phyloP scores from a whole-genome alignment of 768 basidiomycete species.

The Leccinum longicurvipes region DNA sequence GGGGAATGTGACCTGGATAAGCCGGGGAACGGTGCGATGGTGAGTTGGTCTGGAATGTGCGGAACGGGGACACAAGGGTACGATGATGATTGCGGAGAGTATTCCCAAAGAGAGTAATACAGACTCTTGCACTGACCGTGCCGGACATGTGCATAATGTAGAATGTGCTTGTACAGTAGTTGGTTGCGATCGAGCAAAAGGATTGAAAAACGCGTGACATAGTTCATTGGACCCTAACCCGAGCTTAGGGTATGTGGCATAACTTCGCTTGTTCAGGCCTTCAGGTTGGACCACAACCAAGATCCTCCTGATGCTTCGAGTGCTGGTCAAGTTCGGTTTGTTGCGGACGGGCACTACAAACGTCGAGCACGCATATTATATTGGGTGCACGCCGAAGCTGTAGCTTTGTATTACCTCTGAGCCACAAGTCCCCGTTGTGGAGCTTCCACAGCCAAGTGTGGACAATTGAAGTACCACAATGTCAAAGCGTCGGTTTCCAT shows the following conservation, averaged over 20 bases:
- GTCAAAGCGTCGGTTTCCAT: constrained; percentile 23
- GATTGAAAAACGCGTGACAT: background rate
- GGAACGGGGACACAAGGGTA: constrained; percentile 2
- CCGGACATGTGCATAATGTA: background rate
- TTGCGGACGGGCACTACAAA: background rate
- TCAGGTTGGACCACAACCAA: background rate
- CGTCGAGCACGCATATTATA: background rate
- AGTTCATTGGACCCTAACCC: constrained; percentile 15
- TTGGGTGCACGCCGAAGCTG: background rate
- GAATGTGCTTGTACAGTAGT: background rate
- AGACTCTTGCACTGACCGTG: background rate
- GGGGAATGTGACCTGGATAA: constrained; percentile 79
- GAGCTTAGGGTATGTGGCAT: constrained; percentile 9
- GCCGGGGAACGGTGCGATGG: constrained; percentile 36
- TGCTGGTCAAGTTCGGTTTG: no score
- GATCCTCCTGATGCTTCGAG: background rate
- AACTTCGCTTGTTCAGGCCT: background rate
- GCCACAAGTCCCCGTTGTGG: constrained; percentile 17
- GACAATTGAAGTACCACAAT: constrained; percentile 14
- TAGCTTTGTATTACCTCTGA: constrained; percentile 12
- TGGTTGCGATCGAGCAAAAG: background rate
- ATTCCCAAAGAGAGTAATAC: background rate
- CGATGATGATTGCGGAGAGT: background rate
- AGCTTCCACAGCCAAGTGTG: constrained; percentile 19
- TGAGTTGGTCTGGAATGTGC: constrained; percentile 12